These are phyloP conservation scores for Aspergillus texensis DNA, from an alignment of 2,329 filamentous ascomycete species.

Conservation along the genomic window DNA sequence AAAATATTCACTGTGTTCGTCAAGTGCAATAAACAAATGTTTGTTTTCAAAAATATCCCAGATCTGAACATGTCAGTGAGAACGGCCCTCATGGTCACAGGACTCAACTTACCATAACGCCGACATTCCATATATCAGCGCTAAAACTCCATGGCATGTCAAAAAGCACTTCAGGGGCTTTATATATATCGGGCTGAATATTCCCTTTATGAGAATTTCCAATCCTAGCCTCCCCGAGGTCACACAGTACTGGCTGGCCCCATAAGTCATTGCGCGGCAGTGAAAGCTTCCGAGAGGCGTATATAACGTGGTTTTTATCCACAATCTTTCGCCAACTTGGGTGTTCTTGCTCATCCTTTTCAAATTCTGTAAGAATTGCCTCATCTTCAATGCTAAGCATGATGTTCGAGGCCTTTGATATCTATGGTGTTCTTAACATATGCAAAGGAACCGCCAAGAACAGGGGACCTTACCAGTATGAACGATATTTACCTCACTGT, in stretches of 20 bases:
- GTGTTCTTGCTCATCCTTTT: background rate
- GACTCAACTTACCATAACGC: background rate
- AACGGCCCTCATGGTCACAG: background rate
- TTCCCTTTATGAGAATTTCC: background rate
- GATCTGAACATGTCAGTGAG: background rate
- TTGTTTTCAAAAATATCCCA: background rate
- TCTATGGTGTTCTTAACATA: background rate
- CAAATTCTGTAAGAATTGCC: background rate
- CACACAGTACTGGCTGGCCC: background rate
- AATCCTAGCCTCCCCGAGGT: background rate
- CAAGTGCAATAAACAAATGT: background rate
- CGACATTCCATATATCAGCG: background rate
- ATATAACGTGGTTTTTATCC: background rate
- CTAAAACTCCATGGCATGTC: background rate
- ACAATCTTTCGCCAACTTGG: background rate
- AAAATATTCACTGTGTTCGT: background rate
- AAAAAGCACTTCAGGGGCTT: background rate
- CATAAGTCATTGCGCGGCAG: background rate
- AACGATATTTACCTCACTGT: background rate
- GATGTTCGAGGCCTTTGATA: background rate
- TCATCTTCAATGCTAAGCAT: background rate
- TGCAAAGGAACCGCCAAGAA: no score
- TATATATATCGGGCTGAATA: background rate
- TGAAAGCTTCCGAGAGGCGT: background rate
- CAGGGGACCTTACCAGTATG: background rate